Percentiles rank a stretch among this genome's conserved stretches.
Conservation (phyloP, 1,139 yeast species). For the Saccharomycopsis phalli region DNA sequence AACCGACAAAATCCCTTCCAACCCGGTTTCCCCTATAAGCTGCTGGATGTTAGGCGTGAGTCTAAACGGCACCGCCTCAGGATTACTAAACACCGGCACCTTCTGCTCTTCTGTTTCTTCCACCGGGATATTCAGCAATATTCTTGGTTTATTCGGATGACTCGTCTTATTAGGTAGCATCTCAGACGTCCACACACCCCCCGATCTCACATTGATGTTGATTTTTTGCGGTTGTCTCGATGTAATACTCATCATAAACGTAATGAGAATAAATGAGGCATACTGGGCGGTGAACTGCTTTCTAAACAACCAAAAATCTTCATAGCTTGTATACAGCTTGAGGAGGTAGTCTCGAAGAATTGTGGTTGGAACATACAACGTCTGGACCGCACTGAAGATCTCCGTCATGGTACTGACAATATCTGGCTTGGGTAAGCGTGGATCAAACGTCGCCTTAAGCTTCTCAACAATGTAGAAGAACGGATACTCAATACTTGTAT, state of each 20-base stretch:
- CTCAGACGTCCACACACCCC: conserved; percentile 89
- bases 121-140: conserved; percentile 1
- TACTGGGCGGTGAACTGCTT: conserved; percentile 92
- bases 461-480: conserved; percentile 79
- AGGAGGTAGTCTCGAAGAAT: conserved; percentile 66
- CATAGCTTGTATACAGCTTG: conserved; percentile 65
- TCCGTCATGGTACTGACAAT: conserved; percentile 84
- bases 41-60: conserved; percentile 93
- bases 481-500: conserved; percentile 82
- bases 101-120: conserved; percentile 9
- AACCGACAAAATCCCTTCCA: conserved; percentile 87
- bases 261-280: conserved; percentile 89
- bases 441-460: conserved; percentile 87
- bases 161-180: conserved; percentile 56
- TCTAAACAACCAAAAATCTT: conserved; percentile 95
- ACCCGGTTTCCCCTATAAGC: conserved; percentile 83
- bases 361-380: conserved; percentile 81
- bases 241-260: conserved; percentile 91
- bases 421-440: conserved; percentile 88
- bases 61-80: conserved; percentile 94
- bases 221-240: conserved; percentile 93
- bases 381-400: conserved; percentile 82
- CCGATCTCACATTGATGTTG: conserved; percentile 71
- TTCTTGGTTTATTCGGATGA: conserved; percentile 3
- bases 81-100: conserved; percentile 84